Evolutionary conservation across 2,329 filamentous ascomycete genomes (phyloP), one percentile per base, ranked within the genome.

Genomic region (Talaromyces sp.): DNA sequence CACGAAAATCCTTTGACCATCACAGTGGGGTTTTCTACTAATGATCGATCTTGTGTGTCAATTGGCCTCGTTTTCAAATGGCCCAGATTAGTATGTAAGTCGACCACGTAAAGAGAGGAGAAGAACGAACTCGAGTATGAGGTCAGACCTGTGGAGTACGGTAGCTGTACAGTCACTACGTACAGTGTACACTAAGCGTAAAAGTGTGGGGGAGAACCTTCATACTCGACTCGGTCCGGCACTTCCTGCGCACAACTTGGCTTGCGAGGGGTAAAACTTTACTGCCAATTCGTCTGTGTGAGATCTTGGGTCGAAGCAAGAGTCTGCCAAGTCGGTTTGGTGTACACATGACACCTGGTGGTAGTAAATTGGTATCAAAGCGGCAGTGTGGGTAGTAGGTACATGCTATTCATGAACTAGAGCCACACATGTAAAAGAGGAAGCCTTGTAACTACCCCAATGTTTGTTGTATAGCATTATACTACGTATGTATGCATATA

Each of bases 61-160:
- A 54, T 54, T 54, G 18, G 48, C 25, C n/a, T 52, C 28, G 18
- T n/a, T 3, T 12, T 18, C 16, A 31, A n/a, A 14, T 16, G 14
- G 28, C 4, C 23, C 5, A n/a, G n/a, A n/a, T n/a, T n/a, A n/a
- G n/a, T 35, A 23, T 16, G 3, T 54, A 35, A 11, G 8, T 33
- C 12, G 21, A 35, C 48, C 6, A 21, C 23, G 5, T 28, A 25
- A 6, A 12, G 44, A 16, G 21, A 28, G 46, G 46, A 48, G 44
- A 28, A 28, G 12, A 28, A 5, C 6, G 44, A 48, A n/a, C 44
- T 28, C 7, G 14, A 11, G 11, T 54, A 54, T 54, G 50, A 54
- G 50, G 50, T 54, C 50, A 54, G n/a, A 37, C 31, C 48, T 18
- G 50, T 54, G 50, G 50, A 54, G n/a, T n/a, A n/a, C n/a, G n/a